Evolutionary conservation across 371 early-diverging fungal genomes (phyloP).

Genomic region (Apophysomyces ossiformis): DNA sequence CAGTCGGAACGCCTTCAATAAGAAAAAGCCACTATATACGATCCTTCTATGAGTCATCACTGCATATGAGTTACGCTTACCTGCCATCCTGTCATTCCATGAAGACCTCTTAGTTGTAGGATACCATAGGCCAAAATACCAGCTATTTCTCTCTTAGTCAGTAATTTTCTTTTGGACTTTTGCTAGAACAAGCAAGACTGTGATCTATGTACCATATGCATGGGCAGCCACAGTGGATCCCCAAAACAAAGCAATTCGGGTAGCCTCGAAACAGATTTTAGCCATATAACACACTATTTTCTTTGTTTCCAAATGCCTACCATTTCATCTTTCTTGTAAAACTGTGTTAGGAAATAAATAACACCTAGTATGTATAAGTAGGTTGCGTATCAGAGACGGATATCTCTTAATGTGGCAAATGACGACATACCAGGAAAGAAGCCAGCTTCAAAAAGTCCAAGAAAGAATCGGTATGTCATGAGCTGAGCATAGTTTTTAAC

Average conservation of each 20-base stretch:
- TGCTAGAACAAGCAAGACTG: no score
- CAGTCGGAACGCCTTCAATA: constrained; percentile 57
- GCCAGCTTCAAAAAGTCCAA: constrained; percentile 51
- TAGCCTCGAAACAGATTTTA: constrained; percentile 26
- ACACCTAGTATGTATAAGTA: constrained; percentile 23
- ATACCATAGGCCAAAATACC: constrained; percentile 56
- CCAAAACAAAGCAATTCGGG: constrained; percentile 55
- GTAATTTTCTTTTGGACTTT: no score
- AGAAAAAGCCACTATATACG: constrained; percentile 44
- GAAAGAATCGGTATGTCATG: constrained; percentile 41
- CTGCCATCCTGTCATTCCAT: constrained; percentile 51
- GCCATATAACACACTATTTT: neutral
- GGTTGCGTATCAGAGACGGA: no score
- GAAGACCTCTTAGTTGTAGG: constrained; percentile 38
- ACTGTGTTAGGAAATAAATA: constrained; percentile 44
- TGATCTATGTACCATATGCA: constrained; percentile 38
- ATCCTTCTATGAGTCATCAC: neutral
- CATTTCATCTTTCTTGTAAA: constrained; percentile 54
- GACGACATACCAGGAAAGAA: constrained; percentile 41
- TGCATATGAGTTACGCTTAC: constrained; percentile 5
- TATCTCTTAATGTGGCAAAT: no score
- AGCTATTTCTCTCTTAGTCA: constrained; percentile 19
- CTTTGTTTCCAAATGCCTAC: constrained; percentile 2
- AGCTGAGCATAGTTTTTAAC: constrained; percentile 36
- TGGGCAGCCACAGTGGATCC: constrained; percentile 52